phyloP scores from a whole-genome alignment of 345 rosid species.

The Zanthoxylum bungeanum region DNA sequence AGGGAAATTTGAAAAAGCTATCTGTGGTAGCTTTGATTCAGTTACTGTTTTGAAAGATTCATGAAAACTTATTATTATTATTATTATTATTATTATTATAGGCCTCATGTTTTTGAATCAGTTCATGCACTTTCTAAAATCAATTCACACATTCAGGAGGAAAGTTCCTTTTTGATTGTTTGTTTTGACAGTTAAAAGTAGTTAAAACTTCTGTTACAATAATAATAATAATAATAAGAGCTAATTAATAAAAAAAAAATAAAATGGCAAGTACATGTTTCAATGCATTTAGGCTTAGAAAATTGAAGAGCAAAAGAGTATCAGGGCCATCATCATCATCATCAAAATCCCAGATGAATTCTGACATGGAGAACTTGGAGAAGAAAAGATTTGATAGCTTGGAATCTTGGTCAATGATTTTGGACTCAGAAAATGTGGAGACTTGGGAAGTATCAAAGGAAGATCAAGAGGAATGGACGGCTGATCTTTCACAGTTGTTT shows the following conservation, averaged over 20 bases:
- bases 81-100: slow-evolving; percentile 24
- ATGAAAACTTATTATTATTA: slow-evolving; percentile 52
- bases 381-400: slow-evolving; percentile 89
- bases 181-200: slow-evolving; percentile 16
- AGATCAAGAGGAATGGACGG: slow-evolving; percentile 95
- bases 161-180: slow-evolving; percentile 46
- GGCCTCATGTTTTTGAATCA: slow-evolving; percentile 90
- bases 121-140: slow-evolving; percentile 96
- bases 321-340: slow-evolving; percentile 59
- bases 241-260: no score
- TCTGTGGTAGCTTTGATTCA: slow-evolving; percentile 18
- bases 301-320: slow-evolving; percentile 44
- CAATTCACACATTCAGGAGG: slow-evolving; percentile 93
- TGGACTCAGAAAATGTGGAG: slow-evolving; percentile 95
- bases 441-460: slow-evolving; percentile 86
- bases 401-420: slow-evolving; percentile 98
- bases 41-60: slow-evolving; percentile 28
- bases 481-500: slow-evolving; percentile 95
- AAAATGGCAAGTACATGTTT: slow-evolving; percentile 77
- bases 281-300: slow-evolving; percentile 59
- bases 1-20: slow-evolving; percentile 7
- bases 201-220: not conserved
- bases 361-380: slow-evolving; percentile 78
- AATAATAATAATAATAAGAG: not conserved
- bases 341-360: slow-evolving; percentile 41